A percentile compares a stretch with the other conserved stretches of the same genome.
phyloP scores from a whole-genome alignment of 768 basidiomycete species.

The Mrakia gelida region DNA sequence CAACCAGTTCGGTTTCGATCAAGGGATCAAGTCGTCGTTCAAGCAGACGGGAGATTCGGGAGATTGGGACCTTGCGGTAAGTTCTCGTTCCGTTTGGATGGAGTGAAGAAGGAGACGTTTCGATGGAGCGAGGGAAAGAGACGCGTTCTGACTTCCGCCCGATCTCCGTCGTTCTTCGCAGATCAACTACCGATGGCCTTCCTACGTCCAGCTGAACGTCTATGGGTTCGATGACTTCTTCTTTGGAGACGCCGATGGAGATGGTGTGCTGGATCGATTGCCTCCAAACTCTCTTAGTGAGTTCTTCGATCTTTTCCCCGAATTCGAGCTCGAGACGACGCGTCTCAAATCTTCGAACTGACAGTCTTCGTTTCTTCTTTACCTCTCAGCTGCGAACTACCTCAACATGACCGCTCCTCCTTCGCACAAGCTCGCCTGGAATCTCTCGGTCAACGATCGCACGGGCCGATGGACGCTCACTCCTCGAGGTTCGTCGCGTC shows the following conservation, averaged over 20 bases:
- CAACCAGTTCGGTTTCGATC: slow-evolving; percentile 88
- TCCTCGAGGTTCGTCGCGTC: slow-evolving; percentile 55
- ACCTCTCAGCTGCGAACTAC: slow-evolving; percentile 60
- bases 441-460: slow-evolving; percentile 70
- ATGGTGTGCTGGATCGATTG: slow-evolving; percentile 81
- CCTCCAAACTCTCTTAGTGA: slow-evolving; percentile 62
- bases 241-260: slow-evolving; percentile 83
- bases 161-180: too few species aligned
- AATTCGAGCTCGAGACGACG: too few species aligned
- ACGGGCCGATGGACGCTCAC: slow-evolving; percentile 70
- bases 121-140: too few species aligned
- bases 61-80: slow-evolving; percentile 61
- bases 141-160: neutral
- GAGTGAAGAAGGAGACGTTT: too few species aligned
- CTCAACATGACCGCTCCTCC: slow-evolving; percentile 89
- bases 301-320: too few species aligned
- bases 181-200: slow-evolving; percentile 85
- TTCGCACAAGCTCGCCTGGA: slow-evolving; percentile 69
- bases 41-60: slow-evolving; percentile 52
- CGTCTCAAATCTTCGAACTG: too few species aligned
- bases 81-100: neutral
- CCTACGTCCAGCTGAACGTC: slow-evolving; percentile 81
- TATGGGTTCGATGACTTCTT: slow-evolving; percentile 88
- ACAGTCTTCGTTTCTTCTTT: too few species aligned
- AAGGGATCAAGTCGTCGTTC: slow-evolving; percentile 71